These are phyloP conservation scores for Talaromyces verruculosus DNA, from an alignment of 2,329 filamentous ascomycete species.

Conservation along the genomic window DNA sequence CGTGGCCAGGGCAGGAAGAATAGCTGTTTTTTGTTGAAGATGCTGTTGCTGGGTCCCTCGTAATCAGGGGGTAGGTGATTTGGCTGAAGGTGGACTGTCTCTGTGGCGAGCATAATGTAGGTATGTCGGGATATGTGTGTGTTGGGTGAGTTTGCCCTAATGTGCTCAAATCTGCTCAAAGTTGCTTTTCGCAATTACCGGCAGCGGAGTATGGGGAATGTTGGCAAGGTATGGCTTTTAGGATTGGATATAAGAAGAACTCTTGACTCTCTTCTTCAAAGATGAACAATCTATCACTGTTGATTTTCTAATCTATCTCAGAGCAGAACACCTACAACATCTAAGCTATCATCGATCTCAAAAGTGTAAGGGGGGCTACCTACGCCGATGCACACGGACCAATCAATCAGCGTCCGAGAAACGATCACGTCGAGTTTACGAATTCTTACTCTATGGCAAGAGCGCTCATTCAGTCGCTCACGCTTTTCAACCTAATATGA, in stretches of 20 bases:
- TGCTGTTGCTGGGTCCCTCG: background rate
- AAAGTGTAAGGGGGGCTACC: background rate
- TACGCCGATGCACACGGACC: background rate
- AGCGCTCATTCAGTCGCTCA: background rate
- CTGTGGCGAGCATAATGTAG: constrained; percentile 9
- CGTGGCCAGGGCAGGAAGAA: constrained; percentile 8
- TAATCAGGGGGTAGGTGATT: background rate
- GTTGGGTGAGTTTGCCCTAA: constrained; percentile 11
- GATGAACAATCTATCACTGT: background rate
- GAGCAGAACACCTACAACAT: background rate
- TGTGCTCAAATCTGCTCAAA: constrained; percentile 13
- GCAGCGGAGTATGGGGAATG: background rate
- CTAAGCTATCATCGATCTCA: background rate
- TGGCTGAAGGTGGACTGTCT: background rate
- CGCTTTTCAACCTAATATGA: background rate
- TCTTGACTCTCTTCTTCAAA: background rate
- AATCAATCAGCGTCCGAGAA: background rate
- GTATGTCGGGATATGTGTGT: background rate
- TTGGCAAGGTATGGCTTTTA: background rate
- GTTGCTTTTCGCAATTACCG: background rate
- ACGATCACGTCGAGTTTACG: background rate
- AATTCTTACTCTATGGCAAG: background rate
- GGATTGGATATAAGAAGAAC: background rate
- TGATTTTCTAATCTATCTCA: background rate
- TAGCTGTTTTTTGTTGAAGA: background rate